A percentile compares a stretch with the other conserved stretches of the same genome.
These are phyloP conservation scores for Wickerhamiella cacticola DNA, from an alignment of 805 yeast species.

Conservation along the genomic window DNA sequence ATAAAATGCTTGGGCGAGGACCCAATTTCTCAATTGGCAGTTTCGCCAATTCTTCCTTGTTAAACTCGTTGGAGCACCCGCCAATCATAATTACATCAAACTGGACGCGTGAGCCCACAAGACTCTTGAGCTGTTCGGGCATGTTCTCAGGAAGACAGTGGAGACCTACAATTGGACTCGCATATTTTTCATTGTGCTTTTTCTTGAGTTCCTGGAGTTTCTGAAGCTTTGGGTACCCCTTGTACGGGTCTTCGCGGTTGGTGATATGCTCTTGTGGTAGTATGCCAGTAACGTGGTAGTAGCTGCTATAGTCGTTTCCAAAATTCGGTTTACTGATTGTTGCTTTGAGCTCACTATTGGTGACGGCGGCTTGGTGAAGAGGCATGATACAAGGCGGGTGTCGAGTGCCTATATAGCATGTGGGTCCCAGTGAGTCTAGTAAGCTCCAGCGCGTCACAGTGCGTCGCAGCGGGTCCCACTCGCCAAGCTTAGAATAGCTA, in stretches of 20 bases:
- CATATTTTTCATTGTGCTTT: slow-evolving; percentile 41
- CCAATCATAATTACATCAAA: slow-evolving; percentile 92
- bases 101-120: slow-evolving; percentile 49
- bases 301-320: slow-evolving; percentile 64
- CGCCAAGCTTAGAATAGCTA: too few species aligned
- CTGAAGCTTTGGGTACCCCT: slow-evolving; percentile 79
- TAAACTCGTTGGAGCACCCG: slow-evolving; percentile 60
- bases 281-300: slow-evolving; percentile 50
- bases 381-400: neutral
- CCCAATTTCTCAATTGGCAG: slow-evolving; percentile 64
- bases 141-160: slow-evolving; percentile 43
- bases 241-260: slow-evolving; percentile 53
- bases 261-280: slow-evolving; percentile 54
- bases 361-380: neutral
- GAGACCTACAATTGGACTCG: slow-evolving; percentile 56
- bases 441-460: too few species aligned
- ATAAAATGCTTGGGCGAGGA: slow-evolving; percentile 74
- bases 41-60: slow-evolving; percentile 47
- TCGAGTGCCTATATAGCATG: neutral
- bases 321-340: slow-evolving; percentile 24
- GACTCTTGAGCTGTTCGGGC: slow-evolving; percentile 42
- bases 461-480: too few species aligned
- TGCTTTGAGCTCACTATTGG: slow-evolving; percentile 13
- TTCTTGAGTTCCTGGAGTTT: slow-evolving; percentile 53
- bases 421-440: slow-evolving; percentile 1